Evolutionary conservation across 2,329 filamentous ascomycete genomes (phyloP), one percentile per base, ranked within the genome.

Genomic region (Aspergillus eucalypticola): DNA sequence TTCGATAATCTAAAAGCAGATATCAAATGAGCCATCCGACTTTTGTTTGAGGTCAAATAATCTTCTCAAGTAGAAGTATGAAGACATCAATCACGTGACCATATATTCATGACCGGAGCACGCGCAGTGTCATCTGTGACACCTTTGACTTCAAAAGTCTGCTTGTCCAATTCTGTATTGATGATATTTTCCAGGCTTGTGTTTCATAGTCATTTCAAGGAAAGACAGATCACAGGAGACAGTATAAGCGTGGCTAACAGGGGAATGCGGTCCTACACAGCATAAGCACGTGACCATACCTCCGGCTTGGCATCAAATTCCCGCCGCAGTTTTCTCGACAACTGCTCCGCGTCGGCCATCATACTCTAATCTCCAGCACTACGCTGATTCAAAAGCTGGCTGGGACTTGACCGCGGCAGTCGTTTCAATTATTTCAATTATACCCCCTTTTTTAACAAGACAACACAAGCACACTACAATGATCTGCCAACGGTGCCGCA

Each of bases 401-500:
- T 32, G 46, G 21, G 8, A 41, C n/a, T 15, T 10, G 17, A 21
- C 2, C 21, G 27, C 38, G 23, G 11, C 17, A n/a, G 29, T 23
- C 35, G 2, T 39, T 13, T 32, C 7, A 46, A 13, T 15, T 7
- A 23, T 21, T 15, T 25, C 11, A 6, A 23, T 5, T 35, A 35
- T 35, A 35, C 32, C 32, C 11, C 2, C 1, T 35, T 13, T 5
- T 35, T 4, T 2, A 29, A 29, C 29, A 56, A 56, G 19, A 42
- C 29, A 60, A 62, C 6, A 48, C 23, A 17, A 19, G 2, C 17
- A 46, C 23, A 41, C 23, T 38, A 64, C 55, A 54, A 79, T 78
- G 76, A 76, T 79, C 56, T 79, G 77, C 71, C 72, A 72, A 65
- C 72, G 73, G 56, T 79, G 77, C 64, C 76, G 77, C 50, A 74